Conservation (phyloP, 1,284 basidiomycete genomes). For the Apiotrichum laibachii region DNA sequence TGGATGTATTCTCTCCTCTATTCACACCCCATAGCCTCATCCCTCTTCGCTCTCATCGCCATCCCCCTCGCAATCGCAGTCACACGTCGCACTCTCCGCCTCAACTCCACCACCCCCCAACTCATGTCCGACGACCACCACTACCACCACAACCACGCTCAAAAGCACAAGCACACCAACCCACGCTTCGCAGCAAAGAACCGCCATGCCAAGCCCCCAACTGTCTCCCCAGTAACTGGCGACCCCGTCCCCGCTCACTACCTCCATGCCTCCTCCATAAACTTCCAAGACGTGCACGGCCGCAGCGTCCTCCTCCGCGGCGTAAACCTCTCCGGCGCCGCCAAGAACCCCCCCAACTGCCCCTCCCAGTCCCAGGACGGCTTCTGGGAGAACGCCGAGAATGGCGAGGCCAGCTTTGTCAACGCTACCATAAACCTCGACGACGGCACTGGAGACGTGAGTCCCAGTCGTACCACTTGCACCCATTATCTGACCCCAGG, state of each 20-base stretch:
- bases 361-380: constrained; percentile 67
- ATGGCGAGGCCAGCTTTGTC: constrained; percentile 65
- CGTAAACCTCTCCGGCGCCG: constrained; percentile 85
- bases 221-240: constrained; percentile 67
- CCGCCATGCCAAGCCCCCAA: constrained; percentile 30
- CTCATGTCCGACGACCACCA: neutral
- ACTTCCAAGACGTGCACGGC: constrained; percentile 80
- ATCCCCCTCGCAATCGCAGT: neutral
- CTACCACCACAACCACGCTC: neutral
- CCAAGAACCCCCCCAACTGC: constrained; percentile 73
- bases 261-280: constrained; percentile 65
- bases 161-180: neutral
- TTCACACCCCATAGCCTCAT: too few relatives aligned
- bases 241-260: constrained; percentile 51
- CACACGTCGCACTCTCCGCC: neutral
- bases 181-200: neutral
- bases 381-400: constrained; percentile 90
- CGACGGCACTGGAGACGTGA: constrained; percentile 50
- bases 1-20: too few relatives aligned
- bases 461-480: constrained; percentile 1
- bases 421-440: constrained; percentile 72
- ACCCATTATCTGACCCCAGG: constrained; percentile 53
- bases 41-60: neutral
- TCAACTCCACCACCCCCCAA: neutral
- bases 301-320: constrained; percentile 84